phyloP scores from a whole-genome alignment of 306 rosid species.

The Trifolium subterraneum region DNA sequence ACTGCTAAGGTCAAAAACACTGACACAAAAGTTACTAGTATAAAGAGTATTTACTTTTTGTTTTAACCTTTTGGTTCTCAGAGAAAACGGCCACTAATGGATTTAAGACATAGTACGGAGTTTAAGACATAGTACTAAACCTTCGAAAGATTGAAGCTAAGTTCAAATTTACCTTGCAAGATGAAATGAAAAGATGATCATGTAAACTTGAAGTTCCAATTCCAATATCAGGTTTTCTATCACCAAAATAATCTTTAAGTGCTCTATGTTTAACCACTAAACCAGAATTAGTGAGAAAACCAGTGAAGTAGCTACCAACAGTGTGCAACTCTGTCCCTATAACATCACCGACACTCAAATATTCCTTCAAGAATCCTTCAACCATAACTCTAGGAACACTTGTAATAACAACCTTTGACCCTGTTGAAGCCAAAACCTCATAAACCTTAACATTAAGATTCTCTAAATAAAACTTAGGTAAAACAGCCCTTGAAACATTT shows the following conservation, averaged over 20 bases:
- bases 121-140: neutral
- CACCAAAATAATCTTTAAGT: constrained; percentile 69
- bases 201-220: constrained; percentile 66
- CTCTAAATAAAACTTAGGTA: constrained; percentile 86
- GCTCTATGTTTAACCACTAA: constrained; percentile 74
- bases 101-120: neutral
- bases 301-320: constrained; percentile 64
- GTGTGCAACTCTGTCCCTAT: constrained; percentile 76
- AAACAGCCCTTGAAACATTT: constrained; percentile 61
- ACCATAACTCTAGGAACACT: constrained; percentile 87
- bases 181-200: constrained; percentile 72
- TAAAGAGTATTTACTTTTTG: neutral
- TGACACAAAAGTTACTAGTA: too few species aligned
- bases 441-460: constrained; percentile 66
- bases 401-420: constrained; percentile 62
- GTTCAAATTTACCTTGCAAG: constrained; percentile 70
- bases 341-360: constrained; percentile 64
- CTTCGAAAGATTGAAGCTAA: neutral
- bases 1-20: too few species aligned
- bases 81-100: neutral
- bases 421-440: constrained; percentile 62
- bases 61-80: neutral
- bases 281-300: constrained; percentile 60
- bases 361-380: constrained; percentile 72
- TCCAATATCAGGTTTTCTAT: constrained; percentile 73